A percentile compares a stretch with the other conserved stretches of the same genome.
Conservation (phyloP, 1,284 basidiomycete genomes). For the Tranzscheliella williamsii region DNA sequence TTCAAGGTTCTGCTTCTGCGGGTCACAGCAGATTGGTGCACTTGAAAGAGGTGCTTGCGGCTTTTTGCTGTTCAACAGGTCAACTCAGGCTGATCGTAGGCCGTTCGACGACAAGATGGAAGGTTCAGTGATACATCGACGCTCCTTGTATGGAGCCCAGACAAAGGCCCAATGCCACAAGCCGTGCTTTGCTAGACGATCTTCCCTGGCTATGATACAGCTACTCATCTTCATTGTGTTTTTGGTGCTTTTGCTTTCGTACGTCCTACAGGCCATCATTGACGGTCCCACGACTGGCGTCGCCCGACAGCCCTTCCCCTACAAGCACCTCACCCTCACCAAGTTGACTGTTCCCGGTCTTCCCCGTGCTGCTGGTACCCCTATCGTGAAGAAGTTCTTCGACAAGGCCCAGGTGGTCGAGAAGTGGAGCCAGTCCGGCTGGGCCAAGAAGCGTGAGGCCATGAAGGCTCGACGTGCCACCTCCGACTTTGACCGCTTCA, state of each 20-base stretch:
- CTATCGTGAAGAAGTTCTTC: constrained; percentile 81
- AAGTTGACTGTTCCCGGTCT: constrained; percentile 81
- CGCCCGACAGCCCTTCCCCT: constrained; percentile 86
- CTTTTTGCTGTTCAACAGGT: no score
- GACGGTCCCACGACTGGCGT: constrained; percentile 91
- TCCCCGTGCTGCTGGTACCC: constrained; percentile 82
- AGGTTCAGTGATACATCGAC: no score
- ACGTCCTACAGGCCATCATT: constrained; percentile 70
- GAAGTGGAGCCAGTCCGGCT: constrained; percentile 77
- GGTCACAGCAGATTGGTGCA: no score
- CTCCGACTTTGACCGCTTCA: constrained; percentile 87
- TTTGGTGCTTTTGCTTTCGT: background rate
- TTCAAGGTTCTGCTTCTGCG: no score
- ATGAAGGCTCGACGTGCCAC: constrained; percentile 75
- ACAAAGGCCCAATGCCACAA: no score
- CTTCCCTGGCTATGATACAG: no score
- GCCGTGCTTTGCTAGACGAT: no score
- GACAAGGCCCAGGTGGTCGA: constrained; percentile 77
- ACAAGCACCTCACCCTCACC: constrained; percentile 90
- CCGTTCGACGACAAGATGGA: no score
- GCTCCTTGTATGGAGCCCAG: no score
- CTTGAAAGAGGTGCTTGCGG: no score
- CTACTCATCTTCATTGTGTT: no score
- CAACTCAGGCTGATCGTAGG: no score
- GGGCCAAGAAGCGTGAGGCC: constrained; percentile 88